Percentiles rank a stretch among this genome's conserved stretches.
These are phyloP conservation scores for Aspergillus clavatus DNA, from an alignment of 2,329 filamentous ascomycete genomes.

Conservation along the genomic window DNA sequence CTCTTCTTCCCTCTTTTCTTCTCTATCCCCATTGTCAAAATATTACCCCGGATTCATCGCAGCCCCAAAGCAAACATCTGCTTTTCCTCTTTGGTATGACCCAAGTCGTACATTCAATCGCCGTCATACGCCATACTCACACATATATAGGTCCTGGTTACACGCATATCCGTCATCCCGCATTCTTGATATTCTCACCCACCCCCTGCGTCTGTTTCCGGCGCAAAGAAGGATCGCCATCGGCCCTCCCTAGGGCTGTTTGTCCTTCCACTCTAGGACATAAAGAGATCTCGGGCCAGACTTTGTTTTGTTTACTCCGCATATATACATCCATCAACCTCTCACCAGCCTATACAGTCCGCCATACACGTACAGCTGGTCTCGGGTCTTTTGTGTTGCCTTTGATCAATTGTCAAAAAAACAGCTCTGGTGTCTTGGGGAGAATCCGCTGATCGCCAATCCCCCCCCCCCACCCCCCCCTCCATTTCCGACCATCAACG, in stretches of 20 bases:
- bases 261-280: not conserved
- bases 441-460: not conserved
- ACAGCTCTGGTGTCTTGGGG: not conserved
- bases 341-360: not conserved
- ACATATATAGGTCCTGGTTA: not conserved
- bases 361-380: not conserved
- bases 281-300: not conserved
- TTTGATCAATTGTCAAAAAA: too few species aligned
- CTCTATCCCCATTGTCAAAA: too few species aligned
- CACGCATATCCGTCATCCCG: not conserved
- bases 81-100: not conserved
- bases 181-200: not conserved
- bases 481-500: not conserved
- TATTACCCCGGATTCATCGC: conserved; percentile 14
- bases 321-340: not conserved
- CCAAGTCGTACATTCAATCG: not conserved
- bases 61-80: conserved; percentile 4
- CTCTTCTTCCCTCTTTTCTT: conserved; percentile 2
- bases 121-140: not conserved
- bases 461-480: too few species aligned
- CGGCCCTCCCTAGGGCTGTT: not conserved
- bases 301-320: not conserved
- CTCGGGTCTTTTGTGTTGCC: not conserved
- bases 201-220: not conserved
- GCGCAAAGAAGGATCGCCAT: not conserved